Evolutionary conservation across 148 eudicot genomes (phyloP).

Genomic region (Nepenthes gracilis): DNA sequence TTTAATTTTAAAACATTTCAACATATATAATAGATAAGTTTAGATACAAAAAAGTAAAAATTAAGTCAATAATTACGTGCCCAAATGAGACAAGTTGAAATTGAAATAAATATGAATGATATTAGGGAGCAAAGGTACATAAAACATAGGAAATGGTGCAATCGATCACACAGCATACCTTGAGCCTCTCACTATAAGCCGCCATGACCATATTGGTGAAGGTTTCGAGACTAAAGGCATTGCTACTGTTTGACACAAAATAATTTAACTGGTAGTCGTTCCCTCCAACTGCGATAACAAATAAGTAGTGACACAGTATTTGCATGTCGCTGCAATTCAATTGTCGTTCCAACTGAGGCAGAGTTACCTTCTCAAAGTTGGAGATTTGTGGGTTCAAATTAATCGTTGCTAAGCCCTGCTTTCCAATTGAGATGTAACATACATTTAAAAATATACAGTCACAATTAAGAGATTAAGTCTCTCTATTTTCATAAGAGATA

Average conservation of each 20-base stretch:
- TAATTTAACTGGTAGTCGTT: conserved; percentile 25
- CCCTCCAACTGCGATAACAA: conserved; percentile 21
- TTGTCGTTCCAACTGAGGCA: conserved; percentile 18
- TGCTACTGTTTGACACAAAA: conserved; percentile 1
- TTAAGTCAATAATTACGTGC: too few relatives aligned
- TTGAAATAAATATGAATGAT: too few relatives aligned
- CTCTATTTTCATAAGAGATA: too few relatives aligned
- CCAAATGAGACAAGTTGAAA: too few relatives aligned
- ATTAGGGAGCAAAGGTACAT: too few relatives aligned
- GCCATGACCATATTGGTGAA: conserved; percentile 17
- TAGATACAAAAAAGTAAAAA: too few relatives aligned
- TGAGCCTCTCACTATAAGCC: conserved; percentile 14
- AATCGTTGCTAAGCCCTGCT: conserved; percentile 14
- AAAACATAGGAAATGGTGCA: too few relatives aligned
- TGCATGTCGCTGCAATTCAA: background rate
- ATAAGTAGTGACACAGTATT: conserved; percentile 16
- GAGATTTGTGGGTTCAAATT: conserved; percentile 15
- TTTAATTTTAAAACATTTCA: too few relatives aligned
- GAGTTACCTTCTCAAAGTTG: conserved; percentile 16
- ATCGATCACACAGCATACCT: conserved; percentile 7
- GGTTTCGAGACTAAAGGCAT: conserved; percentile 4
- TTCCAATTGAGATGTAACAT: background rate
- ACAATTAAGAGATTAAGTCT: too few relatives aligned
- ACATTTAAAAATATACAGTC: too few relatives aligned
- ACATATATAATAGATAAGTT: too few relatives aligned